Percentiles rank a stretch among this genome's conserved stretches.
Conservation (phyloP, 225 moss, liverwort and hornwort genomes). For the Thuidium tamariscinum region DNA sequence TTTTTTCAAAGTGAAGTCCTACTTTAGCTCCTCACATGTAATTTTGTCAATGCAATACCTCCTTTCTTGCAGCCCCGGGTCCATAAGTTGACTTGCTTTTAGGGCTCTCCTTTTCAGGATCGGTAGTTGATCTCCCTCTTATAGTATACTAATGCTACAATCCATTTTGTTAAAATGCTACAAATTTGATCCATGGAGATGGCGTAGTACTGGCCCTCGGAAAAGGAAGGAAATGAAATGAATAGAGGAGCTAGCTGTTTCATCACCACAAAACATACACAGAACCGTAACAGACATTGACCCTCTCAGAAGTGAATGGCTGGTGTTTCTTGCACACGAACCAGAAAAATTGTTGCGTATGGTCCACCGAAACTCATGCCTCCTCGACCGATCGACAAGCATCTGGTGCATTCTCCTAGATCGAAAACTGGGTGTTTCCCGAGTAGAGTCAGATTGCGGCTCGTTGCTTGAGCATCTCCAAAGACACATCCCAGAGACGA, state of each 20-base stretch:
- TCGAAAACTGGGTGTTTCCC: no score
- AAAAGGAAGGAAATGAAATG: background rate
- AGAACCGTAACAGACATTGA: background rate
- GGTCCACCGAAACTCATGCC: background rate
- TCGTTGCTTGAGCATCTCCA: no score
- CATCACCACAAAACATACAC: background rate
- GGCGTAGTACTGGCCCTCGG: no score
- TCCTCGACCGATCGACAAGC: background rate
- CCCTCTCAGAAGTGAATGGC: background rate
- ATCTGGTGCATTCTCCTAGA: no score
- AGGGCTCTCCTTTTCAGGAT: background rate
- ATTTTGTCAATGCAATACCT: background rate
- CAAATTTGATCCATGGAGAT: background rate
- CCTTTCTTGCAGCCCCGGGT: accelerated
- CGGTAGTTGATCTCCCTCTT: background rate
- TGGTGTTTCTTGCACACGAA: no score
- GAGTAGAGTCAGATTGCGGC: no score
- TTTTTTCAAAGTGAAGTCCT: background rate
- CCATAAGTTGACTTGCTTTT: no score
- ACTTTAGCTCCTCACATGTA: background rate
- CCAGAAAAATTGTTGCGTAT: no score
- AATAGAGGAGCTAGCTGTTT: background rate
- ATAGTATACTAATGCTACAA: background rate
- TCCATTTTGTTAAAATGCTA: background rate
- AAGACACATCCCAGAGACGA: no score